These are phyloP conservation scores for Penicillium digitatum DNA, from an alignment of 2,329 filamentous ascomycete genomes.

Conservation along the genomic window DNA sequence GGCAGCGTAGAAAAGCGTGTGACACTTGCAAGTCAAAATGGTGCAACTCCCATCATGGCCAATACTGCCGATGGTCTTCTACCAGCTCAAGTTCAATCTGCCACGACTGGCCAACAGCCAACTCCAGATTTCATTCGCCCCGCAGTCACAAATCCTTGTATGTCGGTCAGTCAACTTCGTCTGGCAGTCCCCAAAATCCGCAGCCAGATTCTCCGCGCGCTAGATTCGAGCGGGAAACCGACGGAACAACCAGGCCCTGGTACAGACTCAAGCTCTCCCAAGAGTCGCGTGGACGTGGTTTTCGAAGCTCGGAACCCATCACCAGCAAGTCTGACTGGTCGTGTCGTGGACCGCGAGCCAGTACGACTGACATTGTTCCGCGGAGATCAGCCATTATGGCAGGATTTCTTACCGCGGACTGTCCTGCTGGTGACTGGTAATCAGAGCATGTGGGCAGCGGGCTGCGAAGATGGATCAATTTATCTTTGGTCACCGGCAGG, in stretches of 20 bases:
- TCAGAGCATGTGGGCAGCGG: slow-evolving; percentile 84
- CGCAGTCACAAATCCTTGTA: slow-evolving; percentile 76
- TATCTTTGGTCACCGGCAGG: slow-evolving; percentile 92
- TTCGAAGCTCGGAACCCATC: slow-evolving; percentile 85
- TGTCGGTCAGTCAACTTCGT: slow-evolving; percentile 76
- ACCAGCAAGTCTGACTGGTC: slow-evolving; percentile 56
- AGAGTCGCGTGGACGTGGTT: slow-evolving; percentile 65
- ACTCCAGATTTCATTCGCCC: slow-evolving; percentile 84
- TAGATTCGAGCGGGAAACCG: slow-evolving; percentile 56
- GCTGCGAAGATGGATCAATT: slow-evolving; percentile 86
- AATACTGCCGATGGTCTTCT: slow-evolving; percentile 76
- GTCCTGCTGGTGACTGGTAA: slow-evolving; percentile 90
- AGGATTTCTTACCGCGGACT: slow-evolving; percentile 83
- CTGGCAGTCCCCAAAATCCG: slow-evolving; percentile 84
- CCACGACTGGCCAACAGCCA: slow-evolving; percentile 58
- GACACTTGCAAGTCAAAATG: slow-evolving; percentile 57
- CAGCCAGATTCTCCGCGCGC: slow-evolving; percentile 73
- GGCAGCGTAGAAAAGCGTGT: slow-evolving; percentile 57
- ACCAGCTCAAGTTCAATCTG: slow-evolving; percentile 62
- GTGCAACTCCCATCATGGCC: slow-evolving; percentile 68
- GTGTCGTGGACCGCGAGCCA: slow-evolving; percentile 67
- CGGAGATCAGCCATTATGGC: slow-evolving; percentile 78
- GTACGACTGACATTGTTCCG: slow-evolving; percentile 78
- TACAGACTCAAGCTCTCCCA: slow-evolving; percentile 31
- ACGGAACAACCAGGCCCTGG: slow-evolving; percentile 39